Evolutionary conservation across 1,284 basidiomycete species (phyloP), one percentile per base, ranked within the genome.

Genomic region (Lentinus polychrous): DNA sequence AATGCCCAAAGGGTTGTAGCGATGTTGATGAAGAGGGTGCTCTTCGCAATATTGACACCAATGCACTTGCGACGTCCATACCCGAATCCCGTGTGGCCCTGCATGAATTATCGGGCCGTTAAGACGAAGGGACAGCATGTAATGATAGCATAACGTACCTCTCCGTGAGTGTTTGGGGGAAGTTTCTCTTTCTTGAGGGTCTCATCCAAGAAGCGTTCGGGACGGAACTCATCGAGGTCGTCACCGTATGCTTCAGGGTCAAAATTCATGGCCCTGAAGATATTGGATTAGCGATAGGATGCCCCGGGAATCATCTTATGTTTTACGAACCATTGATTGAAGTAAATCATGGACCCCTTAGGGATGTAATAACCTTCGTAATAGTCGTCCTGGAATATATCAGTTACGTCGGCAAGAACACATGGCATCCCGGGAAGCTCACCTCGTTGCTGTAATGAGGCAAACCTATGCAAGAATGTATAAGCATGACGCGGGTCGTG

Each of bases 321-420:
- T n/a, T n/a, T n/a, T n/a, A 63, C 55, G 42, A 24, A 65, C 67
- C 72, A 75, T 15, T 69, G 59, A 51, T 76, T 76, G 3, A 70
- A 65, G 18, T 74, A 54, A 23, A 74, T 56, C 14, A 66, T 63
- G 8, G 72, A 69, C 11, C 70, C 73, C 49, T 66, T 66, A 2
- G 73, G 73, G 44, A 76, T 71, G 37, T 60, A 61, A 53, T 70
- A 73, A 11, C 72, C 73, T 23, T 60, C 49, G 49, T 74, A 75
- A 36, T 65, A 65, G 45, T 75, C 71, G 36, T 74, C 67, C 44
- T 68, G 23, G 14, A 20, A 39, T 17, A 8, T 20, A 17, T 49
- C 18, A 18, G 10, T 8, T 8, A 8, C 34, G 15, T 24, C 18
- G 14, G 10, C 22, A 11, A 17, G 14, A 8, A 6, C 18, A 12